Base-by-base conservation (phyloP, 2,329 filamentous ascomycete species). In the Aspergillus fumigatus region DNA sequence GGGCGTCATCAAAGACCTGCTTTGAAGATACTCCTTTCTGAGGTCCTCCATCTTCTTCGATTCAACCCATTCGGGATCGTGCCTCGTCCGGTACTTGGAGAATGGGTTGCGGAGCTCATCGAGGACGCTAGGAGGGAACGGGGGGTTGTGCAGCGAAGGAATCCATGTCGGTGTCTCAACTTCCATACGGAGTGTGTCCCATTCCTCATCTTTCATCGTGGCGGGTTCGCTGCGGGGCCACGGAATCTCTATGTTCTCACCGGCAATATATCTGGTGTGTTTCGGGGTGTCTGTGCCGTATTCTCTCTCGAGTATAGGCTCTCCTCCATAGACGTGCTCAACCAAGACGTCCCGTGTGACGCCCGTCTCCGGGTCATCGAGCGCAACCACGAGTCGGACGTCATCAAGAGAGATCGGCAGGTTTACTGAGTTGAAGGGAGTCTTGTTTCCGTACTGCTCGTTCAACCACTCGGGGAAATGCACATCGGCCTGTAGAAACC, bases 51-150 rank as follows among this genome's bases (percentile, higher is more conserved):
- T 75, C 72, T 84, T 79, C 79, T 87, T 88, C 74, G 79, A 76
- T 62, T 79, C 79, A 52, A 92, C 73, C 70, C 88, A 96, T 72
- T 88, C 88, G 48, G 83, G 77, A 61, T 92, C 88, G 76, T 96
- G 90, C 50, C 90, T 82, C 53, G 87, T 91, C 68, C 92, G 82
- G 84, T 92, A 94, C 67, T 83, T 85, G 65, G 87, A 89, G 81
- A 87, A 96, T 71, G 86, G 88, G 79, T 89, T 88, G 70, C 92
- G 83, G 70, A 97, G 80, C 79, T 97, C 93, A 72, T 96, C 87
- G 62, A 96, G 82, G 40, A 97, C 83, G n/a, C 75, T 77, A 29
- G 80, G 75, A 4, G 93, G 92, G 82, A 96, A 90, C 14, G 93
- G 93, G 26, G 89, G 82, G 17, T 82, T 79, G 27, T 92, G 79